Percentiles rank a stretch among this genome's conserved stretches.
These are phyloP conservation scores for Calcarisporium arbuscula DNA, from an alignment of 2,329 filamentous ascomycete genomes.

Conservation along the genomic window DNA sequence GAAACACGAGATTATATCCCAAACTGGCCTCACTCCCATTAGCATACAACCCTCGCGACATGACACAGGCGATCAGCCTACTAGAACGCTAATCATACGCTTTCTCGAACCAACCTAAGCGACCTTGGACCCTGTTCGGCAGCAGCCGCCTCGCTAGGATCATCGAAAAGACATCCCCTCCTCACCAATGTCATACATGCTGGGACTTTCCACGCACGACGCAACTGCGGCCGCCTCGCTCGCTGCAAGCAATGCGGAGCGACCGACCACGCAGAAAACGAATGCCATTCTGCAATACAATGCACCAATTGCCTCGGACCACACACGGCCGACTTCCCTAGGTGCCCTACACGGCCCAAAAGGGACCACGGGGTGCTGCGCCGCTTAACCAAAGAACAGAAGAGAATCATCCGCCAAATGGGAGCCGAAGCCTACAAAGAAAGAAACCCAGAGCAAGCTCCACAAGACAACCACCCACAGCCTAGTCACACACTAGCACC, in stretches of 20 bases:
- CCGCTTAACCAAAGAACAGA: conserved; percentile 1
- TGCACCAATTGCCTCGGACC: conserved; percentile 3
- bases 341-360: conserved; percentile 2
- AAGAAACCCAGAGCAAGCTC: too few relatives aligned
- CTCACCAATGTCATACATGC: conserved; percentile 5
- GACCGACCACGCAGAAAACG: neutral
- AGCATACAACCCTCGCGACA: neutral
- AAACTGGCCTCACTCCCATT: conserved; percentile 2
- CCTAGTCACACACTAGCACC: too few relatives aligned
- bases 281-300: neutral
- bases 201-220: conserved; percentile 5
- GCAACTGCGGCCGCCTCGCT: neutral
- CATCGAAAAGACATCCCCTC: conserved; percentile 1
- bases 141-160: conserved; percentile 3
- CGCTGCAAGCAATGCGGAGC: conserved; percentile 1
- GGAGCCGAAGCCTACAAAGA: too few relatives aligned
- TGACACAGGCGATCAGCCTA: too few relatives aligned
- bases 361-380: conserved; percentile 1
- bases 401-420: too few relatives aligned
- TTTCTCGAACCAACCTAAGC: conserved; percentile 4
- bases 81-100: conserved; percentile 2
- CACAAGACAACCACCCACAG: too few relatives aligned
- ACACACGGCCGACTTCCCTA: neutral
- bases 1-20: conserved; percentile 1
- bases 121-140: conserved; percentile 5